Conservation (phyloP, 495 filamentous ascomycete genomes). For the Oleoguttula mirabilis region DNA sequence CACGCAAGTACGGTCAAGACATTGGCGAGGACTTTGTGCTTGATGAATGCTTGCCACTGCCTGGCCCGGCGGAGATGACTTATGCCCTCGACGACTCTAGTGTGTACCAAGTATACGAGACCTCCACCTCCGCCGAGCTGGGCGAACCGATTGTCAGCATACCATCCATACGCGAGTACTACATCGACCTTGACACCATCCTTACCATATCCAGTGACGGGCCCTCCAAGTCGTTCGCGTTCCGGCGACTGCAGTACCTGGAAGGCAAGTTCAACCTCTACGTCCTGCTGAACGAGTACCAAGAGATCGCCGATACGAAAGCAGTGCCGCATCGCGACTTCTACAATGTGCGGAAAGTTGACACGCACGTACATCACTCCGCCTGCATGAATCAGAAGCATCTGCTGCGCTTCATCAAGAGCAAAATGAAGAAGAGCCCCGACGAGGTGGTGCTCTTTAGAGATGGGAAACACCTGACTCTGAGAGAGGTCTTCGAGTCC, state of each 20-base stretch:
- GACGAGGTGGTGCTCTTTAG: constrained; percentile 88
- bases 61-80: constrained; percentile 52
- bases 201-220: constrained; percentile 81
- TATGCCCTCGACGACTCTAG: constrained; percentile 71
- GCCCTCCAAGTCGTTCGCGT: constrained; percentile 93
- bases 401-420: constrained; percentile 94
- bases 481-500: constrained; percentile 90
- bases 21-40: constrained; percentile 88
- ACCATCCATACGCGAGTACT: constrained; percentile 84
- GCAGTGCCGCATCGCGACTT: constrained; percentile 95
- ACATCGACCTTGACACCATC: constrained; percentile 84
- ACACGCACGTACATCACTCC: constrained; percentile 97
- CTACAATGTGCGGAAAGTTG: constrained; percentile 97
- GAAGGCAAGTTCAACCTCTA: constrained; percentile 96
- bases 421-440: constrained; percentile 95
- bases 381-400: constrained; percentile 99
- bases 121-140: constrained; percentile 44
- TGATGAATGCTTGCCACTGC: constrained; percentile 59
- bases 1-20: constrained; percentile 73
- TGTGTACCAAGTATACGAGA: constrained; percentile 84
- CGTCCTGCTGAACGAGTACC: constrained; percentile 82
- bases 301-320: constrained; percentile 96
- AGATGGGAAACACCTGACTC: constrained; percentile 83
- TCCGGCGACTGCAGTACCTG: constrained; percentile 82
- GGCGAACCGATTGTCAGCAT: constrained; percentile 62